phyloP scores from a whole-genome alignment of 306 rosid species.

The Ziziphus jujuba region DNA sequence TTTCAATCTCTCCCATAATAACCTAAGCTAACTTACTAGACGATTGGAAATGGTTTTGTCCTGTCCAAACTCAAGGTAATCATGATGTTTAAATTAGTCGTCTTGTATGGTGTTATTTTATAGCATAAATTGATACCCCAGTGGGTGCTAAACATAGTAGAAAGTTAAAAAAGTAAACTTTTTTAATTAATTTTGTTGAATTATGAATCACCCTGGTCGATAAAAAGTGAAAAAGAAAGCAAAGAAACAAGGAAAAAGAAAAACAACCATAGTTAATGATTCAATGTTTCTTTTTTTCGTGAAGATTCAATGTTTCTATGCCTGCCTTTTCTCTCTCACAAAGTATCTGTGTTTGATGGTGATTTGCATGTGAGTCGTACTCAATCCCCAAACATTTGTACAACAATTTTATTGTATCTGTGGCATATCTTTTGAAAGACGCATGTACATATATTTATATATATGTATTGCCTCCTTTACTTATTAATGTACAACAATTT shows the following conservation, averaged over 20 bases:
- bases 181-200: background rate
- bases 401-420: background rate
- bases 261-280: background rate
- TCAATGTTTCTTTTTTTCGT: conserved; percentile 1
- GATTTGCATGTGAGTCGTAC: conserved; percentile 23
- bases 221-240: background rate
- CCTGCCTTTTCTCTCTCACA: too few relatives aligned
- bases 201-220: background rate
- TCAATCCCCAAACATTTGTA: background rate
- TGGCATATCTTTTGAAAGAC: too few relatives aligned
- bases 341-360: conserved; percentile 5
- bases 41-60: conserved; percentile 5
- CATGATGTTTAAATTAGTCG: too few relatives aligned
- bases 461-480: too few relatives aligned
- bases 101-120: too few relatives aligned
- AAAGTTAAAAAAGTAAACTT: too few relatives aligned
- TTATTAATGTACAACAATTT: too few relatives aligned
- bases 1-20: conserved; percentile 32
- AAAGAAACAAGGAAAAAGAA: too few relatives aligned
- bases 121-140: too few relatives aligned
- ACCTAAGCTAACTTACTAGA: background rate
- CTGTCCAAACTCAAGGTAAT: background rate
- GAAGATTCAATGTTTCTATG: conserved; percentile 7
- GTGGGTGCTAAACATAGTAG: too few relatives aligned
- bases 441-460: too few relatives aligned